Evolutionary conservation across 1,284 basidiomycete genomes (phyloP), one percentile per base, ranked within the genome.

Genomic region (Flammula alnicola): DNA sequence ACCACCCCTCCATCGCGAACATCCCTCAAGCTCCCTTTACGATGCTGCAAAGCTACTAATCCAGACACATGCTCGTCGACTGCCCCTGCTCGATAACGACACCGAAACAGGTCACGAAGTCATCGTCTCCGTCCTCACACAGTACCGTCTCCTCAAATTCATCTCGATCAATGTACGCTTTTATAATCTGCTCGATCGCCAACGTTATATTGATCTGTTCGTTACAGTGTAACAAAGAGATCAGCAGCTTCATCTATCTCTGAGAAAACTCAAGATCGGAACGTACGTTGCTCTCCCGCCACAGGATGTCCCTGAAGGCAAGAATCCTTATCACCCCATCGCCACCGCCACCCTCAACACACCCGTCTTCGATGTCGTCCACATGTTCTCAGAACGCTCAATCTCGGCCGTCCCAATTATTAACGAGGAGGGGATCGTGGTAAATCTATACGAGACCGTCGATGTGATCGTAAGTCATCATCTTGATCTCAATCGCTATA

Each of bases 361-460:
- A 1, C 90, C 93, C 14, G 97, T 99, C 0, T 98, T 98, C 63
- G 95, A 98, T 64, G 93, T 99, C 42, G 97, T 99, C 0, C 97
- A 99, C 68, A 95, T 98, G 89, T 99, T 99, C 67, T 97, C 93
- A 1, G 93, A 96, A 68, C 81, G 88, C 27, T 91, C 94, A 11
- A 98, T 99, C 59, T 96, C 93, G 17, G 95, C 96, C 2, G 96
- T 99, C 8, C 97, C 97, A 3, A 98, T 99, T 63, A 79, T 99
- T 17, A 93, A 98, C 63, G 86, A 92, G 49, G 83, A 95, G 3
- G 97, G 96, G 7, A 83, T 95, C 49, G 97, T 99, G 26, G 84
- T 99, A 50, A 96, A 99, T 67, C 72, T 99, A 36, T 99, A 99
- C 69, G 97, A 99, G 72, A 98, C 96, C 1, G 97, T 99, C 16